Evolutionary conservation across 106 monocot species (phyloP), one percentile per base, ranked within the genome.

Genomic region (Apostasia ramifera): DNA sequence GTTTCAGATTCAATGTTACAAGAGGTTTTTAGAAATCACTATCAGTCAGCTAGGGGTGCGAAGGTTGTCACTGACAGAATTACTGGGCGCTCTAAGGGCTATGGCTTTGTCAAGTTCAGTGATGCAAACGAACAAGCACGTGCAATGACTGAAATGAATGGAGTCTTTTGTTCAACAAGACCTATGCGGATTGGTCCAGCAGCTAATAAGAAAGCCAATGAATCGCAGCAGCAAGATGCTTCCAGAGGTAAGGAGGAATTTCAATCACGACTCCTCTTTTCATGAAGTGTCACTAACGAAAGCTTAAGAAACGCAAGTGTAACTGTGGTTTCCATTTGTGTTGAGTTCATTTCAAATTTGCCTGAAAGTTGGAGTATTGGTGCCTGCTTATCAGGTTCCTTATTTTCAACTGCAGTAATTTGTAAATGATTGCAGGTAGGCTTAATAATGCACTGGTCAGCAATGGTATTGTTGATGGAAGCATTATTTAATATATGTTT

Each of bases 131-230:
- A 92, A 42, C 87, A 88, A 77, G 49, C 78, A 53, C 82, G 78
- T 69, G 92, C 92, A 2, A 85, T 92, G 87, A 85, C 76, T 57
- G 92, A 92, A 79, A 92, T 92, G 92, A 87, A 88, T 77, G 92
- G 92, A 46, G 53, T 81, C 59, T 81, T 72, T 40, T 88, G 88
- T 57, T 85, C 88, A 52, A 68, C 82, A 60, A 80, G 92, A 55
- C 76, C 85, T 26, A 92, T 92, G 87, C 85, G 92, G 6, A 76
- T 83, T 69, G 92, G 92, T 66, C 68, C 85, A 57, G 92, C 92
- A 38, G 67, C 85, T 6, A 82, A 52, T n/a, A 90, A 92, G 76
- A 87, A 91, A 54, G 71, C 40, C 59, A n/a, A 37, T 6, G 81
- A 59, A 44, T 6, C 58, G 62, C 57, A 72, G 8, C 87, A 88